Evolutionary conservation across 805 yeast genomes (phyloP).

Genomic region (Saccharomyces paradoxus): DNA sequence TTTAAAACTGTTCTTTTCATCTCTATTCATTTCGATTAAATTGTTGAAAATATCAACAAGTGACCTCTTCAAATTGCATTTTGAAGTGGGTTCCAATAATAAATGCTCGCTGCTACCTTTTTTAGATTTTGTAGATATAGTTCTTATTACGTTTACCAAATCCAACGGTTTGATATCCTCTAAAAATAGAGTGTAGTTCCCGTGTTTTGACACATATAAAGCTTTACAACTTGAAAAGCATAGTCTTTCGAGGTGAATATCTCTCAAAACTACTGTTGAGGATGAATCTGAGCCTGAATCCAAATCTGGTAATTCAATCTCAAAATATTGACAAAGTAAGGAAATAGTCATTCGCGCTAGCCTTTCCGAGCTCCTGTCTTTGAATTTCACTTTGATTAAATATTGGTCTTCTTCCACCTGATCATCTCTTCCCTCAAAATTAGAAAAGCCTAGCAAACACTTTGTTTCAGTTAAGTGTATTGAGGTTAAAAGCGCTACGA

Average conservation of each 20-base stretch:
- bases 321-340: conserved; percentile 13
- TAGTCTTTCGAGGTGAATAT: conserved; percentile 14
- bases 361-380: conserved; percentile 7
- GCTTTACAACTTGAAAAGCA: conserved; percentile 18
- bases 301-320: conserved; percentile 11
- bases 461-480: conserved; percentile 9
- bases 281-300: conserved; percentile 3
- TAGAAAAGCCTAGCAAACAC: conserved; percentile 12
- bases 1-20: conserved; percentile 10
- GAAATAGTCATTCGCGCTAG: conserved; percentile 17
- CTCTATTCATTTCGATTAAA: conserved; percentile 12
- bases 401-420: conserved; percentile 3
- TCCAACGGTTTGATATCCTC: conserved; percentile 12
- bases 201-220: conserved; percentile 3
- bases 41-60: conserved; percentile 13
- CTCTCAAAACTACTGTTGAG: conserved; percentile 5
- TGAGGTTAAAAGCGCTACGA: conserved; percentile 15
- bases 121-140: not conserved
- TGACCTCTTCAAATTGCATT: not conserved
- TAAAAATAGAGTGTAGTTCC: conserved; percentile 5
- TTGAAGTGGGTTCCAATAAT: not conserved
- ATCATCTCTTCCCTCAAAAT: conserved; percentile 7
- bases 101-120: not conserved
- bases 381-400: conserved; percentile 11
- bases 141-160: conserved; percentile 4